A percentile compares a stretch with the other conserved stretches of the same genome.
phyloP scores from a whole-genome alignment of 1,284 basidiomycete species.

The Marasmius tenuissimus region DNA sequence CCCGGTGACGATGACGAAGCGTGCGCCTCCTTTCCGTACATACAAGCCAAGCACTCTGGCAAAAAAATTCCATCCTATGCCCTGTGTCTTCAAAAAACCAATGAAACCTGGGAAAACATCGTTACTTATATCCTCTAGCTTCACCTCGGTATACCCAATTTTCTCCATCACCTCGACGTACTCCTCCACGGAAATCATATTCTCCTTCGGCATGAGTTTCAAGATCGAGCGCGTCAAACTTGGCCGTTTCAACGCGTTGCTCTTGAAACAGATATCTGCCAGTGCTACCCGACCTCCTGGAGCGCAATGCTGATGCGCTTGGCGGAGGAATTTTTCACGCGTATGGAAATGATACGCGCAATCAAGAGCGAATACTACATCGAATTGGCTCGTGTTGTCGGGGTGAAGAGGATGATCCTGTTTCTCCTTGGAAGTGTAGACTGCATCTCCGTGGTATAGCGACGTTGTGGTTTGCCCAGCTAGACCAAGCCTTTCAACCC shows the following conservation, averaged over 20 bases:
- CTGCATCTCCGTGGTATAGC: conserved; percentile 50
- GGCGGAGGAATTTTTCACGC: conserved; percentile 46
- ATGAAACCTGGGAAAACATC: conserved; percentile 64
- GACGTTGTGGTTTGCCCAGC: conserved; percentile 12
- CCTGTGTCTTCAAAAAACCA: conserved; percentile 44
- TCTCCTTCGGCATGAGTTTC: conserved; percentile 51
- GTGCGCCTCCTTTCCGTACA: conserved; percentile 39
- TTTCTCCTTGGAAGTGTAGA: conserved; percentile 32
- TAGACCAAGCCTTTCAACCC: conserved; percentile 33
- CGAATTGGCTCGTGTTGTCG: conserved; percentile 30
- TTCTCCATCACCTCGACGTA: conserved; percentile 47
- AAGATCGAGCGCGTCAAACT: conserved; percentile 30
- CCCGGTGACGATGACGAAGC: conserved; percentile 58
- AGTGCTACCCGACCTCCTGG: conserved; percentile 58
- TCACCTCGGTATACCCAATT: conserved; percentile 56
- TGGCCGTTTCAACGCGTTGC: conserved; percentile 24
- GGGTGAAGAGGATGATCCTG: conserved; percentile 43
- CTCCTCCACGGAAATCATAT: conserved; percentile 46
- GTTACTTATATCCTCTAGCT: conserved; percentile 58
- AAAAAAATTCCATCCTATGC: conserved; percentile 46
- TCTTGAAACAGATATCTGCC: conserved; percentile 61
- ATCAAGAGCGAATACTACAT: conserved; percentile 60
- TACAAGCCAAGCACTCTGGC: conserved; percentile 40
- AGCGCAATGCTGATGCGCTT: conserved; percentile 44
- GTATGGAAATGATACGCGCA: conserved; percentile 73